Conservation (phyloP, 2,329 filamentous ascomycete genomes). For the Talaromyces sp. region DNA sequence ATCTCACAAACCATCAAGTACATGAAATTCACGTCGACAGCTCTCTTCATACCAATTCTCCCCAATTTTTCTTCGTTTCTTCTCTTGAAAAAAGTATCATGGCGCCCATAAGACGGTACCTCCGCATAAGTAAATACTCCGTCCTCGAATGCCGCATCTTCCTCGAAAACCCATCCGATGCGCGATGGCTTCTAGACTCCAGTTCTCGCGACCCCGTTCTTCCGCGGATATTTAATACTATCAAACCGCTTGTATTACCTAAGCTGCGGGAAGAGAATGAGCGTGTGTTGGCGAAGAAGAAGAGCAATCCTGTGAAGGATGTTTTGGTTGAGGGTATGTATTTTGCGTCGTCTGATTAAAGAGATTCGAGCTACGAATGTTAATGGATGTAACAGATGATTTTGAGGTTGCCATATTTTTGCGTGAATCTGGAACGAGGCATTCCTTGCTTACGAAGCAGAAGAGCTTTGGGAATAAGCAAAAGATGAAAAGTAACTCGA, state of each 20-base stretch:
- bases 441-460: conserved; percentile 80
- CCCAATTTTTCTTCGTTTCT: too few species aligned
- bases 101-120: conserved; percentile 84
- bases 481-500: conserved; percentile 60
- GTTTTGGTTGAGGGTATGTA: conserved; percentile 70
- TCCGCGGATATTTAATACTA: conserved; percentile 75
- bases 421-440: conserved; percentile 77
- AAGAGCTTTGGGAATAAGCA: conserved; percentile 67
- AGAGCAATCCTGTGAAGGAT: conserved; percentile 82
- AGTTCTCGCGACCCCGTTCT: conserved; percentile 67
- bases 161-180: conserved; percentile 81
- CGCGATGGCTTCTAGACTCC: conserved; percentile 77
- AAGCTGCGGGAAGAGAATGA: conserved; percentile 85
- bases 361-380: too few species aligned
- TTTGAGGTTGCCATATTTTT: conserved; percentile 95
- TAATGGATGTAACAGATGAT: conserved; percentile 61
- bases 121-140: conserved; percentile 87
- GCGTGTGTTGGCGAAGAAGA: conserved; percentile 61
- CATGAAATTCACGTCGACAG: neutral
- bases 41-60: too few species aligned
- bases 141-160: conserved; percentile 97
- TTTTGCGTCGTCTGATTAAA: neutral
- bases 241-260: conserved; percentile 81
- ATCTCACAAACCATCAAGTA: neutral
- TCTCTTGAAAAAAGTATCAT: conserved; percentile 46